Conservation (phyloP, 176 grass and related monocot species). For the Chloris gayana region DNA sequence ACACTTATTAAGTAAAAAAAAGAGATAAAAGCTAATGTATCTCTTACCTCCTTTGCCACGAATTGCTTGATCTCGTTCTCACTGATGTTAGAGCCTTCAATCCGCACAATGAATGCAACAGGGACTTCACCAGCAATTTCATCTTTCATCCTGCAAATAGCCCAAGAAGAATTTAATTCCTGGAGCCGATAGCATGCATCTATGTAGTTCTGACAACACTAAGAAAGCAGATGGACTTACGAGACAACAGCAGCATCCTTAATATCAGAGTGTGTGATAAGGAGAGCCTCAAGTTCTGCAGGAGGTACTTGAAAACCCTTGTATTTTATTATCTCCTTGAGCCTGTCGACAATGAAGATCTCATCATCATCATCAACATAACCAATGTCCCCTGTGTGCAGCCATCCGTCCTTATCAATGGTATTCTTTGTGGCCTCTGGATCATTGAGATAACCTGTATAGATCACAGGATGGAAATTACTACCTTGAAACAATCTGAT, state of each 20-base stretch:
- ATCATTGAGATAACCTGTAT: slow-evolving; percentile 90
- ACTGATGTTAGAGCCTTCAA: slow-evolving; percentile 68
- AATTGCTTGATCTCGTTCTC: slow-evolving; percentile 91
- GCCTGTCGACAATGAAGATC: slow-evolving; percentile 94
- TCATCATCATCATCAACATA: slow-evolving; percentile 81
- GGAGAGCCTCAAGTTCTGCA: slow-evolving; percentile 89
- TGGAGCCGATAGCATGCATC: neutral
- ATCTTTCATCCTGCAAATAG: slow-evolving; percentile 77
- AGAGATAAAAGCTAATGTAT: neutral
- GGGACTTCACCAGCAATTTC: slow-evolving; percentile 84
- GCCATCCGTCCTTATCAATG: slow-evolving; percentile 86
- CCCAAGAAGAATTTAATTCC: slow-evolving; percentile 15
- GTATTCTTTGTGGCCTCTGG: slow-evolving; percentile 76
- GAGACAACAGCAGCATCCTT: slow-evolving; percentile 86
- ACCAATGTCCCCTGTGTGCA: slow-evolving; percentile 92
- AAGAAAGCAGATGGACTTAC: slow-evolving; percentile 51
- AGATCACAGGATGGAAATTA: slow-evolving; percentile 7
- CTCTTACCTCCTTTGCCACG: slow-evolving; percentile 78
- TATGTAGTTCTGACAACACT: neutral
- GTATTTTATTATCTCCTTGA: slow-evolving; percentile 97
- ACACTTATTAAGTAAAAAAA: neutral
- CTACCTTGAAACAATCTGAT: neutral
- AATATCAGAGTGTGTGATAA: slow-evolving; percentile 73
- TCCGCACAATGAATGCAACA: slow-evolving; percentile 81
- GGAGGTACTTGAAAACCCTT: slow-evolving; percentile 96